Conservation (phyloP, 2,329 filamentous ascomycete species). For the Aspergillus persii region DNA sequence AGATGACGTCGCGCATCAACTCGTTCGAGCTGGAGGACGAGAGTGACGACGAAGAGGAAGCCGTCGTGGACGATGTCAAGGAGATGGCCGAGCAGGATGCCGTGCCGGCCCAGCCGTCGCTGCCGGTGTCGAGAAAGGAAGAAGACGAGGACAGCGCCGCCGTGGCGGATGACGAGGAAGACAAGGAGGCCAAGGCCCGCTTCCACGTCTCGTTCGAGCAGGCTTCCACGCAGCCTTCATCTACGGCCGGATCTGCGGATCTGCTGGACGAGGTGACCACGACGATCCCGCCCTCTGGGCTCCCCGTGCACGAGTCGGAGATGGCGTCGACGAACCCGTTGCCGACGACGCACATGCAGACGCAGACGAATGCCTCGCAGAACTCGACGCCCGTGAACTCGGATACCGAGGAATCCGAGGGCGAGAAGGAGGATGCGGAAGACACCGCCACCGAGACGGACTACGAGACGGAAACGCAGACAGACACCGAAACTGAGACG, state of each 20-base stretch:
- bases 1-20: constrained; percentile 36
- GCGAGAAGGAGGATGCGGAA: constrained; percentile 9
- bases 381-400: neutral
- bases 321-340: neutral
- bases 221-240: neutral
- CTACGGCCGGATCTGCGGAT: neutral
- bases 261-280: neutral
- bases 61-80: constrained; percentile 11
- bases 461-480: constrained; percentile 6
- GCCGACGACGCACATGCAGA: neutral
- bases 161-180: constrained; percentile 11
- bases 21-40: constrained; percentile 37
- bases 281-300: neutral
- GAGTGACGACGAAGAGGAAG: constrained; percentile 25
- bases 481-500: neutral
- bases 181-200: constrained; percentile 14
- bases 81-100: constrained; percentile 11
- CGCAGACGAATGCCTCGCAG: neutral
- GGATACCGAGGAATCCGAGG: neutral
- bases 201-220: constrained; percentile 17
- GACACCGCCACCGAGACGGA: neutral
- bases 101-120: constrained; percentile 8
- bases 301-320: neutral
- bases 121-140: constrained; percentile 11
- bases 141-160: constrained; percentile 3